A percentile compares a stretch with the other conserved stretches of the same genome.
Conservation (phyloP, 345 rosid genomes). For the Mallotus nudiflorus region DNA sequence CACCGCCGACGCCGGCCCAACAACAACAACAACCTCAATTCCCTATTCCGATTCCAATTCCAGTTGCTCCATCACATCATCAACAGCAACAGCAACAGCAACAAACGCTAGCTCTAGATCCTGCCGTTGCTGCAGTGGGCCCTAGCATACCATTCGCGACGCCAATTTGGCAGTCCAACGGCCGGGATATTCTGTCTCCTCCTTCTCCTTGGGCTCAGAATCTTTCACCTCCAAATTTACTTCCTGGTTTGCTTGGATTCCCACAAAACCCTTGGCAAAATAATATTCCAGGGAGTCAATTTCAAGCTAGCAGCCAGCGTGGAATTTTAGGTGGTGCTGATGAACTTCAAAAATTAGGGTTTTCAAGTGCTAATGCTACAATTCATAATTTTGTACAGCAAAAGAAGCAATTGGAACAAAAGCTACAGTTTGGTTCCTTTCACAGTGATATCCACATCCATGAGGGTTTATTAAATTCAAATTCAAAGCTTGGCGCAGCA, state of each 20-base stretch:
- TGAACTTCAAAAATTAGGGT: conserved; percentile 56
- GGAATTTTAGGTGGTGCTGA: conserved; percentile 24
- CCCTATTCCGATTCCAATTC: conserved; percentile 10
- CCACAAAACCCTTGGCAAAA: conserved; percentile 39
- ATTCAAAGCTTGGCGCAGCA: conserved; percentile 27
- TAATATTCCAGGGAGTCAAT: conserved; percentile 23
- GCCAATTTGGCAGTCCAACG: conserved; percentile 42
- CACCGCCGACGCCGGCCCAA: conserved; percentile 21
- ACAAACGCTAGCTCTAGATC: conserved; percentile 49
- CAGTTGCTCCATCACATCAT: conserved; percentile 25
- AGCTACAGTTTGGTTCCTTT: conserved; percentile 62
- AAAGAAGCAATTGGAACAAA: conserved; percentile 36
- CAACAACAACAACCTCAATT: conserved; percentile 14
- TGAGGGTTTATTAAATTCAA: conserved; percentile 35
- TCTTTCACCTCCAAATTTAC: conserved; percentile 34
- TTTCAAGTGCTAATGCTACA: conserved; percentile 31
- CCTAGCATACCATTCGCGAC: conserved; percentile 45
- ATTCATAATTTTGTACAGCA: conserved; percentile 40
- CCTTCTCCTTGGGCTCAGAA: conserved; percentile 44
- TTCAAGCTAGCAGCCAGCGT: conserved; percentile 35
- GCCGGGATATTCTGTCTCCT: conserved; percentile 39
- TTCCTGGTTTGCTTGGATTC: conserved; percentile 53
- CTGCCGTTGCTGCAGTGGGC: conserved; percentile 85
- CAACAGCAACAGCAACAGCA: conserved; percentile 27
- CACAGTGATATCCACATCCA: conserved; percentile 43